These are phyloP conservation scores for Thermochaetoides dissita DNA, from an alignment of 2,329 filamentous ascomycete genomes.

Conservation along the genomic window DNA sequence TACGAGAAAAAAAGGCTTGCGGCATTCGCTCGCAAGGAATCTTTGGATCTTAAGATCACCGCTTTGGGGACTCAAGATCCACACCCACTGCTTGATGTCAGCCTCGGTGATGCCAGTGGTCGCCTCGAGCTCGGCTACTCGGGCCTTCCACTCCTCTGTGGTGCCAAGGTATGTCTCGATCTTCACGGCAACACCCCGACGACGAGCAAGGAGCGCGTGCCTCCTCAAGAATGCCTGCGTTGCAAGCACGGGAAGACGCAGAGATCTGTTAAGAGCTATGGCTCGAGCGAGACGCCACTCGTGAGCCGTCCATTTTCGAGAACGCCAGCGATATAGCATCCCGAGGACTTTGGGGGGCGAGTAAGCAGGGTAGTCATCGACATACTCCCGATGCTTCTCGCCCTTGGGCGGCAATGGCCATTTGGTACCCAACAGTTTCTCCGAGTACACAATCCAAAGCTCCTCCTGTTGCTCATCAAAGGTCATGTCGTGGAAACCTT, in stretches of 20 bases:
- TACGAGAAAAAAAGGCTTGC: slow-evolving; percentile 27
- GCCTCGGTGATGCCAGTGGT: slow-evolving; percentile 21
- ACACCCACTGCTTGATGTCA: slow-evolving; percentile 27
- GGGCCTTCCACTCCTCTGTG: slow-evolving; percentile 17
- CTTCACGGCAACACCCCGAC: slow-evolving; percentile 10
- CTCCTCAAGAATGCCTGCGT: slow-evolving; percentile 9
- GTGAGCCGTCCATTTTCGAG: slow-evolving; percentile 1
- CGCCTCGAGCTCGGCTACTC: slow-evolving; percentile 18
- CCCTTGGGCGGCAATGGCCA: slow-evolving; percentile 2
- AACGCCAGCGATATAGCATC: slow-evolving; percentile 6
- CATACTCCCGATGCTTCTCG: slow-evolving; percentile 2
- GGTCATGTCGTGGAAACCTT: slow-evolving; percentile 6
- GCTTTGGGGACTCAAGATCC: slow-evolving; percentile 24
- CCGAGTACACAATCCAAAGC: slow-evolving; percentile 7
- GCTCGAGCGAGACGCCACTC: slow-evolving; percentile 8
- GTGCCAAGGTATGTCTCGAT: slow-evolving; percentile 7
- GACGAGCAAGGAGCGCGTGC: slow-evolving; percentile 5
- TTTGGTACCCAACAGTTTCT: slow-evolving; percentile 2
- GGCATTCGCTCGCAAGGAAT: slow-evolving; percentile 20
- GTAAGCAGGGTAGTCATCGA: slow-evolving; percentile 4
- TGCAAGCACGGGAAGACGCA: slow-evolving; percentile 7
- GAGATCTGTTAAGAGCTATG: slow-evolving; percentile 8
- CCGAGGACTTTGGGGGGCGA: slow-evolving; percentile 10
- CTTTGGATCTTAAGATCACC: slow-evolving; percentile 24
- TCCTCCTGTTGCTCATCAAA: slow-evolving; percentile 7